phyloP scores from a whole-genome alignment of 345 rosid genomes.

The Dipteronia sinensis region DNA sequence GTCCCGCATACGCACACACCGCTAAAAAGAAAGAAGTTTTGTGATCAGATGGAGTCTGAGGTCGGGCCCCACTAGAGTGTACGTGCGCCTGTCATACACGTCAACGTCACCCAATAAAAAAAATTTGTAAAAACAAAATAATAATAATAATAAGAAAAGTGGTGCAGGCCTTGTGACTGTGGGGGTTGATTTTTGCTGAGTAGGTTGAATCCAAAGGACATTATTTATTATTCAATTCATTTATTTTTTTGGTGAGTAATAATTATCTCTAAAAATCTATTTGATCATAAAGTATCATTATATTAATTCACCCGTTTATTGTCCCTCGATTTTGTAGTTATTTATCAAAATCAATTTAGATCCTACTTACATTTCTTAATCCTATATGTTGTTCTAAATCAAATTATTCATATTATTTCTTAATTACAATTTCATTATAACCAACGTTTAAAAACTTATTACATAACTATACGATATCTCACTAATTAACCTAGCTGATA shows the following conservation, averaged over 20 bases:
- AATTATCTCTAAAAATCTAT: background rate
- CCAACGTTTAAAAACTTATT: too few relatives aligned
- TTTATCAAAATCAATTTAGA: too few relatives aligned
- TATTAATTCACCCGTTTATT: too few relatives aligned
- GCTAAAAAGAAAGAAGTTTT: background rate
- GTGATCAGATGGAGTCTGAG: background rate
- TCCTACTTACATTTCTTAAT: too few relatives aligned
- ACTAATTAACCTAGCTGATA: too few relatives aligned
- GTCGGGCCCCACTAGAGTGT: slow-evolving; percentile 12
- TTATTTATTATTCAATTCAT: background rate
- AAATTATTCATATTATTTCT: too few relatives aligned
- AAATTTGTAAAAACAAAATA: background rate
- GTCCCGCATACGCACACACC: background rate
- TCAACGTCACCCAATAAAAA: slow-evolving; percentile 17
- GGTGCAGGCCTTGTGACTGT: background rate
- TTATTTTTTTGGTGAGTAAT: too few relatives aligned
- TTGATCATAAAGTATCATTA: background rate
- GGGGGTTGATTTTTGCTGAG: background rate
- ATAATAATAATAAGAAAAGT: background rate
- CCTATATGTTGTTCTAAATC: too few relatives aligned
- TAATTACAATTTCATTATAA: too few relatives aligned
- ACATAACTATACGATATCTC: too few relatives aligned
- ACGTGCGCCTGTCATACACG: slow-evolving; percentile 26
- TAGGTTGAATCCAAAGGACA: slow-evolving; percentile 10
- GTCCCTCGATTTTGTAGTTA: too few relatives aligned